Evolutionary conservation across 306 rosid species (phyloP), one percentile per base, ranked within the genome.

Genomic region (Cicer judaicum): DNA sequence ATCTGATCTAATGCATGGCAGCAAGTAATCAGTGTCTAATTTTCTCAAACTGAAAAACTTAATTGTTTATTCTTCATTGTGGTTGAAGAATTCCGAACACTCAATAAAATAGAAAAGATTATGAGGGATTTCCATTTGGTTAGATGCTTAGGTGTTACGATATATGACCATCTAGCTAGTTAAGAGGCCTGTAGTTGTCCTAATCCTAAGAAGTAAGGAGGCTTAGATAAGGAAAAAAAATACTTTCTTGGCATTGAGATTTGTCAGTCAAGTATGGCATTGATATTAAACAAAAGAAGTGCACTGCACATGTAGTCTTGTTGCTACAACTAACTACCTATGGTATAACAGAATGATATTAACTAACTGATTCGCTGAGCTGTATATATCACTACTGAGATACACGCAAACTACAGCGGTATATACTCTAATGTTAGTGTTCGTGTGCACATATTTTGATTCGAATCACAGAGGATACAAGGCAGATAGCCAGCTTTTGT

Each of bases 1-100:
- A 65, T 7, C 54, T 56, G 47, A 44, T 7, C 54, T 56, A 39
- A 44, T 19, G 13, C 48, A 50, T 47, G 24, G 13, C 39, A 61
- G 19, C 43, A 46, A 64, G 49, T 55, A 43, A 76, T 55, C 43
- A 71, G 56, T 15, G 34, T 13, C 73, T 29, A 54, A 48, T 56
- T 19, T 72, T 66, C 79, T 72, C 39, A 12, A 21, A 48, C 12
- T 10, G 24, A 64, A 70, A 4, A 56, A 46, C 8, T 70, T 7
- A 42, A 76, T n/a, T 64, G 18, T 40, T 43, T 18, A 16, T 38
- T 38, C 67, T 48, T 52, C 15, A 16, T 47, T 38, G 21, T 16
- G 14, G 40, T 60, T 36, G 41, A 43, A 46, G 62, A 70, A 21
- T 41, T 61, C 65, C 39, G 10, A 18, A 49, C 43, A 42, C 21